Evolutionary conservation across 768 basidiomycete species (phyloP), one percentile per base, ranked within the genome.

Genomic region (Mycena albidolilacea): DNA sequence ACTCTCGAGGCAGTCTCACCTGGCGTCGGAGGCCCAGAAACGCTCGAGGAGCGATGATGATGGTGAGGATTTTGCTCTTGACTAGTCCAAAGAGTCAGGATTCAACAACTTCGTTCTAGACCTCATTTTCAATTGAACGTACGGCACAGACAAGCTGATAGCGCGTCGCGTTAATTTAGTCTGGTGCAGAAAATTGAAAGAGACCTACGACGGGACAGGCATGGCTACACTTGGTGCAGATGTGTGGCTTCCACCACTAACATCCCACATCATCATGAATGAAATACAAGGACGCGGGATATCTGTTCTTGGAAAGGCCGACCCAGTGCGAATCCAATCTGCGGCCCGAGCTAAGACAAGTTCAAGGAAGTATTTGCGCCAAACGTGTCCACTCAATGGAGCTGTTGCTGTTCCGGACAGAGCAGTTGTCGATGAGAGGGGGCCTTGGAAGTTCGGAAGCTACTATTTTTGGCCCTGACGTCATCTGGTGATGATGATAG

Each of bases 231-330:
- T 23, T 5, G 69, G 68, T 11, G 73, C 19, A 43, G 59, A 52
- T 12, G 62, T 8, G 41, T 43, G 19, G 60, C 64, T 44, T 66
- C 61, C 41, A 59, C 74, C 70, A 39, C 70, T 23, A 23, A 72
- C 52, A 72, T 73, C 72, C 75, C 75, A 76, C 75, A 76, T 73
- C 75, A 70, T 76, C 9, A 64, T 57, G 35, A 35, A 44, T 43
- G 39, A 23, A 23, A 23, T 48, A 44, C 48, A 30, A 12, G 23
- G 2, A 30, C 52, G 23, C 23, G 23, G n/a, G n/a, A n/a, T n/a
- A n/a, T n/a, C n/a, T n/a, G n/a, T n/a, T n/a, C n/a, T n/a, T n/a
- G n/a, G n/a, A n/a, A n/a, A n/a, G n/a, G n/a, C n/a, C n/a, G n/a
- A n/a, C n/a, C n/a, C n/a, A n/a, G n/a, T n/a, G n/a, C n/a, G n/a